Base-by-base conservation (phyloP, 192 early-diverging fungal genomes). In the Rhizoclosmatium globosum region DNA sequence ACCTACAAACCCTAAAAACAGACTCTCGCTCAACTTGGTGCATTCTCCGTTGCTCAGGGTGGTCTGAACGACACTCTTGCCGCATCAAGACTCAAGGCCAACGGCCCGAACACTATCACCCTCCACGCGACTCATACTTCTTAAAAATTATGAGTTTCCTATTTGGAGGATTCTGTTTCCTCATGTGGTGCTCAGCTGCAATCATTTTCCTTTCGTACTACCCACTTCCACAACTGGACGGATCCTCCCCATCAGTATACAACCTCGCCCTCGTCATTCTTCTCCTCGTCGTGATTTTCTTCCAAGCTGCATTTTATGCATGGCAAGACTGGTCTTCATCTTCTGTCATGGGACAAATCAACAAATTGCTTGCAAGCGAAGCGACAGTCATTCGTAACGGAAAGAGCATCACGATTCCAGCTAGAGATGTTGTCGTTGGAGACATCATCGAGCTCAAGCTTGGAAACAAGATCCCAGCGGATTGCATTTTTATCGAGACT, bases 401-500 rank as follows among this genome's bases (percentile, higher is more conserved):
- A 23, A 47, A 68, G 13, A 47, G 79, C 9, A 53, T 79, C 1
- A 73, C 71, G 38, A 84, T 95, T 57, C 70, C 88, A 13, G 85
- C 91, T 38, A 74, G 78, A 4, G 80, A 90, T 7, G 78, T 97
- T 21, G 93, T 95, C 17, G 81, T 87, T 3, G 95, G 95, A 64
- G 95, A 97, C 67, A 68, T 95, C 4, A 90, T 97, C 64, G 72
- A 82, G 11, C 79, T 96, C 48, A 85, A 81, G 0, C 67, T 90
- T 13, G 95, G 94, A 43, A 84, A 92, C 73, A 89, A 90, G 57
- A 92, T 95, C 23, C 94, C 95, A 38, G 94, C 94, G 6, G 95
- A 97, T 65, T 31, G 91, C 60, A 86, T 93, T 2, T 73, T 97
- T 58, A 79, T 94, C 13, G 78, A 92, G 47, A 82, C 85, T 4